A percentile compares a stretch with the other conserved stretches of the same genome.
Evolutionary conservation across 169 alveolate species (phyloP).

Genomic region (Plasmodium yoelii): DNA sequence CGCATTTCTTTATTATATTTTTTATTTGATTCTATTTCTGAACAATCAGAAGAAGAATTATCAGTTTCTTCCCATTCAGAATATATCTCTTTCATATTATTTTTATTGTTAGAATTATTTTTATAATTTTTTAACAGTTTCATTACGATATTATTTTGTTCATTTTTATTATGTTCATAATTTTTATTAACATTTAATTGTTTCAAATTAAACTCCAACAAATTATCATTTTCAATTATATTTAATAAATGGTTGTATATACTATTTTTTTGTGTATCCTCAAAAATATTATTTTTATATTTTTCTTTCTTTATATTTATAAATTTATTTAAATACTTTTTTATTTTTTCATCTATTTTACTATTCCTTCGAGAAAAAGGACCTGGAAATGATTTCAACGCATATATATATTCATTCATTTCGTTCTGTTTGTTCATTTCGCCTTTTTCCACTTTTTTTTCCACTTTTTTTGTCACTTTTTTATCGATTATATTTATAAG

Average conservation of each 20-base stretch:
- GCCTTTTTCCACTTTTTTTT: too few relatives aligned
- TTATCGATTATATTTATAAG: slow-evolving; percentile 19
- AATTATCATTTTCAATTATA: background rate
- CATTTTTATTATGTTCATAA: background rate
- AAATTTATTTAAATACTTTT: slow-evolving; percentile 9
- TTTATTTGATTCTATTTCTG: too few relatives aligned
- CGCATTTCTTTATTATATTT: too few relatives aligned
- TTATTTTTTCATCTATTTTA: slow-evolving; percentile 41
- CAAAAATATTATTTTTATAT: background rate
- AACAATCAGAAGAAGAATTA: too few relatives aligned
- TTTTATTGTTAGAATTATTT: background rate
- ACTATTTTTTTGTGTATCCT: background rate
- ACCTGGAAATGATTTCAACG: slow-evolving; percentile 42
- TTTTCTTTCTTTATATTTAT: slow-evolving; percentile 12
- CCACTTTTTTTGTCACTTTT: background rate
- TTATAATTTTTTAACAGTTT: background rate
- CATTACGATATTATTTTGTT: background rate
- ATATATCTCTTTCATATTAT: background rate
- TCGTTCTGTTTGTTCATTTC: too few relatives aligned
- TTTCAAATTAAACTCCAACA: background rate
- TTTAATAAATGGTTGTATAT: background rate
- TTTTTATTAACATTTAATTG: background rate
- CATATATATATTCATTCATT: slow-evolving; percentile 18
- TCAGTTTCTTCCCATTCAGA: background rate
- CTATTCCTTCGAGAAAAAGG: slow-evolving; percentile 34